A percentile compares a stretch with the other conserved stretches of the same genome.
Conservation (phyloP, 192 early-diverging fungal genomes). For the Backusella australiensis region DNA sequence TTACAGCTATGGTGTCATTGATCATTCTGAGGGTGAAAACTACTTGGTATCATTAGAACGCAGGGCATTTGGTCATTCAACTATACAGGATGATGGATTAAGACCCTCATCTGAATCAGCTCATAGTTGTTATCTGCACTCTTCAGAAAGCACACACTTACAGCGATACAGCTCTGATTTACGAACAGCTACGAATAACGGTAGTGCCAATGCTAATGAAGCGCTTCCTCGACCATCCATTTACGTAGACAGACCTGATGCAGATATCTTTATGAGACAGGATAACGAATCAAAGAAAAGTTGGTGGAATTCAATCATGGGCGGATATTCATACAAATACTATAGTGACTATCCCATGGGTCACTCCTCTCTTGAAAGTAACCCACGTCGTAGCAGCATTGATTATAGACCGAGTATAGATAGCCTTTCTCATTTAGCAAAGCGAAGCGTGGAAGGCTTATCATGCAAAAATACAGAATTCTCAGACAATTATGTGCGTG, state of each 20-base stretch:
- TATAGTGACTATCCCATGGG: slow-evolving; percentile 1
- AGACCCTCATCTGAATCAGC: slow-evolving; percentile 17
- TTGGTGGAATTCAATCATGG: slow-evolving; percentile 34
- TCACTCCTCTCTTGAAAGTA: slow-evolving; percentile 2
- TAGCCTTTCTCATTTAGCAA: slow-evolving; percentile 19
- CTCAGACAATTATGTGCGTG: not conserved
- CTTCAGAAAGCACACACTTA: not conserved
- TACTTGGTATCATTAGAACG: slow-evolving; percentile 33
- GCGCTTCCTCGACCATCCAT: slow-evolving; percentile 18
- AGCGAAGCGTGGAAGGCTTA: slow-evolving; percentile 22
- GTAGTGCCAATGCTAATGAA: slow-evolving; percentile 7
- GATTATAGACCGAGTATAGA: slow-evolving; percentile 35
- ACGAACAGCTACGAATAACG: slow-evolving; percentile 17
- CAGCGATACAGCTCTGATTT: slow-evolving; percentile 32
- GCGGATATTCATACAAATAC: slow-evolving; percentile 27
- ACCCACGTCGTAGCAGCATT: slow-evolving; percentile 10
- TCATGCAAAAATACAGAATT: slow-evolving; percentile 16
- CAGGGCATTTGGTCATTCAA: slow-evolving; percentile 19
- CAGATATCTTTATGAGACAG: slow-evolving; percentile 21
- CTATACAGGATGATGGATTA: not conserved
- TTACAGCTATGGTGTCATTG: slow-evolving; percentile 22
- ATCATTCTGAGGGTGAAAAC: slow-evolving; percentile 26
- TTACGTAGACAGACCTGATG: slow-evolving; percentile 16
- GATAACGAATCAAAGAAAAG: slow-evolving; percentile 34
- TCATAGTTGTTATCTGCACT: not conserved